These are phyloP conservation scores for Diplodia mutila DNA, from an alignment of 2,329 filamentous ascomycete genomes.

Conservation along the genomic window DNA sequence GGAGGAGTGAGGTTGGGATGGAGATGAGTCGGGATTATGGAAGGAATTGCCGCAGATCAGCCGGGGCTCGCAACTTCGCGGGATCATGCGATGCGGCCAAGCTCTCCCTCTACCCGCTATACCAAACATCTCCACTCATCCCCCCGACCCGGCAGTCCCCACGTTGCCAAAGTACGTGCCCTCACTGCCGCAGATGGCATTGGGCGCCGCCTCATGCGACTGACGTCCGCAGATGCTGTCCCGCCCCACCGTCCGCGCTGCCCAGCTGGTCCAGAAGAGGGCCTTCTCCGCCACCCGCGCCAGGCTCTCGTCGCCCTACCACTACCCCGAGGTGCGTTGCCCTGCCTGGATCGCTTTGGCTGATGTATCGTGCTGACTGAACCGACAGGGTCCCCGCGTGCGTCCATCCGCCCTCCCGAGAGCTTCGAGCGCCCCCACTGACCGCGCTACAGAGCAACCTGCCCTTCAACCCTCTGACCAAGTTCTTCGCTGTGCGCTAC, in stretches of 20 bases:
- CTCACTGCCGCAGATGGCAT: background rate
- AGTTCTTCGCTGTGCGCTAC: slow-evolving; percentile 81
- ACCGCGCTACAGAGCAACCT: slow-evolving; percentile 83
- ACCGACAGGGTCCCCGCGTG: slow-evolving; percentile 23
- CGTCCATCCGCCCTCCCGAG: background rate
- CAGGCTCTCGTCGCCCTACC: slow-evolving; percentile 88
- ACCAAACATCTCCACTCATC: slow-evolving; percentile 22
- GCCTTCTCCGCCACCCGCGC: slow-evolving; percentile 90
- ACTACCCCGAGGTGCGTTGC: slow-evolving; percentile 81
- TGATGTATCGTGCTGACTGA: background rate
- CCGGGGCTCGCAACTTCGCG: slow-evolving; percentile 20
- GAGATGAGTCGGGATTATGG: too few species aligned
- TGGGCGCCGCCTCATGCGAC: background rate
- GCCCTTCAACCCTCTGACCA: slow-evolving; percentile 93
- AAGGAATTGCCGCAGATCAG: background rate
- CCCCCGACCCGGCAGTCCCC: slow-evolving; percentile 10
- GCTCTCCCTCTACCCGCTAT: slow-evolving; percentile 4
- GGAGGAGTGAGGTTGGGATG: slow-evolving; percentile 31
- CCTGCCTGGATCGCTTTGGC: background rate
- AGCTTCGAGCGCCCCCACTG: background rate
- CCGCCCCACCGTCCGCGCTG: slow-evolving; percentile 63
- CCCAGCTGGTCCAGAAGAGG: slow-evolving; percentile 77
- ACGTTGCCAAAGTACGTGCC: slow-evolving; percentile 18
- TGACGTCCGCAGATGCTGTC: slow-evolving; percentile 72
- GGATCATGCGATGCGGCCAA: slow-evolving; percentile 22